Percentiles rank a stretch among this genome's conserved stretches.
Conservation (phyloP, 768 basidiomycete genomes). For the Termitomyces sp. region DNA sequence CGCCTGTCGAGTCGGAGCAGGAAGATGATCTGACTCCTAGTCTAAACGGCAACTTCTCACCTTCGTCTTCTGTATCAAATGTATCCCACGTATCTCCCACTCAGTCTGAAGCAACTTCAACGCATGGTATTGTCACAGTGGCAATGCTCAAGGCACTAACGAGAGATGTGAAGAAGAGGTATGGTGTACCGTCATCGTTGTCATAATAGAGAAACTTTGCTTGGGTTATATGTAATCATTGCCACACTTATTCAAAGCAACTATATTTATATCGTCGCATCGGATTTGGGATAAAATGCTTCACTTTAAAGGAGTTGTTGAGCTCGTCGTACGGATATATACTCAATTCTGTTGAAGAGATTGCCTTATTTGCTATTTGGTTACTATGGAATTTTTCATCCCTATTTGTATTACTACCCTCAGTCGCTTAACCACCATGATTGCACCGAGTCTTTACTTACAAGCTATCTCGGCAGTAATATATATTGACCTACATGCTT, state of each 20-base stretch:
- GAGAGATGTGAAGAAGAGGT: constrained; percentile 46
- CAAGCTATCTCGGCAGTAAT: no score
- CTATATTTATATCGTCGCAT: background rate
- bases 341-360: no score
- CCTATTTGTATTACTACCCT: no score
- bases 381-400: no score
- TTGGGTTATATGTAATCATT: background rate
- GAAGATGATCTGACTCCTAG: constrained; percentile 28
- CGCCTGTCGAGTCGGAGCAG: constrained; percentile 17
- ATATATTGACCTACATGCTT: background rate
- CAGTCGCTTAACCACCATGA: no score
- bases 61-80: constrained; percentile 43
- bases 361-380: no score
- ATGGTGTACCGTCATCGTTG: constrained; percentile 18
- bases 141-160: constrained; percentile 63
- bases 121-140: constrained; percentile 39
- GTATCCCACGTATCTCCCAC: constrained; percentile 35
- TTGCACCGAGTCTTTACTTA: no score
- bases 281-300: no score
- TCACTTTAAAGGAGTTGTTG: background rate
- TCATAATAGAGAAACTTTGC: background rate
- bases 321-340: background rate
- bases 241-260: background rate
- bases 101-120: constrained; percentile 19
- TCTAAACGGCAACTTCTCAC: constrained; percentile 32